Conservation (phyloP, 306 rosid genomes). For the Heteromeles arbutifolia region DNA sequence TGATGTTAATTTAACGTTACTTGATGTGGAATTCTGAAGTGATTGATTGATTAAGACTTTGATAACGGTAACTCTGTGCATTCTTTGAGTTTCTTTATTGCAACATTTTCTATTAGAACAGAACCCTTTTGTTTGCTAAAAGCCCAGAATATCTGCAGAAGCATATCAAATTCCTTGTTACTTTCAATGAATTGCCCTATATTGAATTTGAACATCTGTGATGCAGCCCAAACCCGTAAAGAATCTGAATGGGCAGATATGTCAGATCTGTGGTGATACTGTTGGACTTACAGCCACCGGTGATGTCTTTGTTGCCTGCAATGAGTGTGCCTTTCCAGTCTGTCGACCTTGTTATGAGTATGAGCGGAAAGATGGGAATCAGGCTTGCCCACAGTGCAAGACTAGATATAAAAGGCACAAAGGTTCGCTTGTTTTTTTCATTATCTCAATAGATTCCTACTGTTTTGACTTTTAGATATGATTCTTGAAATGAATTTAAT, state of each 20-base stretch:
- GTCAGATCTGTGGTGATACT: constrained; percentile 88
- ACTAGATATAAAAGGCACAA: constrained; percentile 88
- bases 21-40: background rate
- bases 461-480: background rate
- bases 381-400: constrained; percentile 96
- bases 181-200: background rate
- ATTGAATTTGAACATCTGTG: too few relatives aligned
- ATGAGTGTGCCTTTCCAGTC: constrained; percentile 95
- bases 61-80: background rate
- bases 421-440: constrained; percentile 35
- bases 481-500: constrained; percentile 7
- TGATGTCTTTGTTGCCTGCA: constrained; percentile 95
- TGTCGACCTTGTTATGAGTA: constrained; percentile 94
- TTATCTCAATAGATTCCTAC: background rate
- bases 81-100: background rate
- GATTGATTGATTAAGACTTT: background rate
- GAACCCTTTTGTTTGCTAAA: background rate
- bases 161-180: background rate
- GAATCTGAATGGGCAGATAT: constrained; percentile 70
- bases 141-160: background rate
- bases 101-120: background rate
- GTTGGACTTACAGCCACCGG: constrained; percentile 69
- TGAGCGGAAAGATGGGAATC: constrained; percentile 88
- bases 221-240: constrained; percentile 78
- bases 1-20: background rate